Evolutionary conservation across 2,329 filamentous ascomycete genomes (phyloP).

Genomic region (Colletotrichum gigasporum): DNA sequence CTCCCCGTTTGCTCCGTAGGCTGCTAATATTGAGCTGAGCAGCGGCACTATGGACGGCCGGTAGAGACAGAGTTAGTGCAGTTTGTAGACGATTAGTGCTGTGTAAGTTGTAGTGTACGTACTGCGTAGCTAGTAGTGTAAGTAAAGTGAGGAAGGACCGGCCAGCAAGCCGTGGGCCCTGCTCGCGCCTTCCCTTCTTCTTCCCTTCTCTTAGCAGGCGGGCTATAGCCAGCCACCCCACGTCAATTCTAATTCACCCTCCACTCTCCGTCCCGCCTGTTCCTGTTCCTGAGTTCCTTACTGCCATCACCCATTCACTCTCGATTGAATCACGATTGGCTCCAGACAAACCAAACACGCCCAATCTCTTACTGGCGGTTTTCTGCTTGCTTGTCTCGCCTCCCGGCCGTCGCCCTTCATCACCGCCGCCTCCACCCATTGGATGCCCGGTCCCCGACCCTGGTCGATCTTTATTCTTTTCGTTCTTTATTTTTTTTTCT

Average conservation of each 20-base stretch:
- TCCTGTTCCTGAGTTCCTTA: background rate
- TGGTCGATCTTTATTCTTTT: background rate
- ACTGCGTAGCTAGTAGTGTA: too few relatives aligned
- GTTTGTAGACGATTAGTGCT: too few relatives aligned
- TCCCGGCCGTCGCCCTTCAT: conserved; percentile 18
- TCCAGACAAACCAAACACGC: conserved; percentile 8
- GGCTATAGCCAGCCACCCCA: conserved; percentile 5
- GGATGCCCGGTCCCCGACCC: background rate
- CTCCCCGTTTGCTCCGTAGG: too few relatives aligned
- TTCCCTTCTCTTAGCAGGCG: background rate
- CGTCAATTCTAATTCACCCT: background rate
- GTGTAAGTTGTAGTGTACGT: too few relatives aligned
- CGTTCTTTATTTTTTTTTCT: background rate
- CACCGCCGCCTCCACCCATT: conserved; percentile 21
- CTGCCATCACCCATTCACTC: background rate
- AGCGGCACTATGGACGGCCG: too few relatives aligned
- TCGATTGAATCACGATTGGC: background rate
- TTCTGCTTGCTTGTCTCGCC: conserved; percentile 21
- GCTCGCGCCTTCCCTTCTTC: background rate
- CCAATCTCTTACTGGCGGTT: conserved; percentile 17
- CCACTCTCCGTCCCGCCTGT: background rate
- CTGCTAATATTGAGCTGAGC: too few relatives aligned
- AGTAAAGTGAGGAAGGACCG: background rate
- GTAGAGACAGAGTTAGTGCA: too few relatives aligned
- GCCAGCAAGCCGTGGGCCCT: background rate